Evolutionary conservation across 1,284 basidiomycete species (phyloP).

Genomic region (Wolfiporia cocos): DNA sequence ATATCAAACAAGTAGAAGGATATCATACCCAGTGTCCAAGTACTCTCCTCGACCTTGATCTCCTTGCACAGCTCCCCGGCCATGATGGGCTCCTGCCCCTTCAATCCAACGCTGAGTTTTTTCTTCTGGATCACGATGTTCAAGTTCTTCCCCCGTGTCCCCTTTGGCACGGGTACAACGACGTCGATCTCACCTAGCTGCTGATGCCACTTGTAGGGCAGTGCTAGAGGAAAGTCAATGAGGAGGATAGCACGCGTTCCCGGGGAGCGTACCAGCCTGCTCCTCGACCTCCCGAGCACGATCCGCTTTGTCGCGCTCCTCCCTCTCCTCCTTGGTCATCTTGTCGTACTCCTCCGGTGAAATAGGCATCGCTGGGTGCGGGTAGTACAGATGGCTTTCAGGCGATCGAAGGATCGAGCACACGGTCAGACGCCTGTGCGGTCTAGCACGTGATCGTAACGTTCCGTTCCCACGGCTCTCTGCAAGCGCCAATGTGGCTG

Average conservation of each 20-base stretch:
- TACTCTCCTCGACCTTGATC: constrained; percentile 94
- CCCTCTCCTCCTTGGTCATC: constrained; percentile 72
- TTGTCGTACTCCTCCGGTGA: constrained; percentile 63
- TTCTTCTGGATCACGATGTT: constrained; percentile 74
- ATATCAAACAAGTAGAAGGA: neutral
- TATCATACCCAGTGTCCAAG: constrained; percentile 85
- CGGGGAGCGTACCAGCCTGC: constrained; percentile 68
- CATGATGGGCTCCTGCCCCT: constrained; percentile 81
- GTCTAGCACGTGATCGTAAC: too few relatives aligned
- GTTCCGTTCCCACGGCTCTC: too few relatives aligned
- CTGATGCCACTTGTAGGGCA: constrained; percentile 94
- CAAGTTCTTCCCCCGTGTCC: constrained; percentile 80
- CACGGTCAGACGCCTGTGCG: too few relatives aligned
- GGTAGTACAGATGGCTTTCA: neutral
- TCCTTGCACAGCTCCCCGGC: constrained; percentile 91
- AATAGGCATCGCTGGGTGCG: constrained; percentile 1
- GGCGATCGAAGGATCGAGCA: neutral
- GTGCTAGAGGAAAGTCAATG: constrained; percentile 39
- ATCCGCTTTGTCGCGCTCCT: constrained; percentile 64
- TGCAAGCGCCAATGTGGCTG: too few relatives aligned
- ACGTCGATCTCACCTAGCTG: constrained; percentile 86
- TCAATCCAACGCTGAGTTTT: constrained; percentile 80
- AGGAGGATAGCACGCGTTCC: constrained; percentile 13
- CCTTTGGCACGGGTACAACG: constrained; percentile 78
- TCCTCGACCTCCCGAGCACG: constrained; percentile 69